phyloP scores from a whole-genome alignment of 1,139 yeast genomes.

The Scheffersomyces titani region DNA sequence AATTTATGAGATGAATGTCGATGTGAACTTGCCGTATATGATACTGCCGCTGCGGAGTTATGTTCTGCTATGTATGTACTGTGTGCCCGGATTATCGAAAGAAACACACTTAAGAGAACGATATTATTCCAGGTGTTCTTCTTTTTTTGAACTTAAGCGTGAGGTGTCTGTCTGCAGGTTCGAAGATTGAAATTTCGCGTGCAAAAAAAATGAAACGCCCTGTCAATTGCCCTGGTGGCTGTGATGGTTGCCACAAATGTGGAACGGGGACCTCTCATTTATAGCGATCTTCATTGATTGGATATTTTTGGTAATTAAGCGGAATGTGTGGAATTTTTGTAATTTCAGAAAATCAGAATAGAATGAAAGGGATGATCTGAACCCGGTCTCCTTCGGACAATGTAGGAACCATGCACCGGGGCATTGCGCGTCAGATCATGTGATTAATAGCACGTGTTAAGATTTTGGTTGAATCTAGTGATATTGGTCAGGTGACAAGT shows the following conservation, averaged over 20 bases:
- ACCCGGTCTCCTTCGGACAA: not conserved
- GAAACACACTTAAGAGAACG: not conserved
- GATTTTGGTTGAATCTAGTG: too few species aligned
- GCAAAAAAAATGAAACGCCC: not conserved
- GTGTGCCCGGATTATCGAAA: not conserved
- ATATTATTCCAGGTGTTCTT: not conserved
- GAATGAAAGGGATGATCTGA: not conserved
- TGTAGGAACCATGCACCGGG: not conserved
- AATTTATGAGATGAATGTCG: not conserved
- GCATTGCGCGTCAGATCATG: not conserved
- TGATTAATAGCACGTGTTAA: not conserved
- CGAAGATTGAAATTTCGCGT: not conserved
- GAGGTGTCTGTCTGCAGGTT: not conserved
- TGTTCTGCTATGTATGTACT: not conserved
- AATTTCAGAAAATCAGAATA: not conserved
- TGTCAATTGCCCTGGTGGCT: not conserved
- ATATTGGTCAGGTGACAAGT: not conserved
- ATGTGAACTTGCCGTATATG: not conserved
- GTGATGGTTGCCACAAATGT: not conserved
- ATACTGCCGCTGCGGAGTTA: not conserved
- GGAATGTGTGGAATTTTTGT: not conserved
- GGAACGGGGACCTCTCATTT: not conserved
- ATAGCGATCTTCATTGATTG: not conserved
- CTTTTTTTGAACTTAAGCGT: not conserved
- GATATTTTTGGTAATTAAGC: not conserved